Conservation (phyloP, 208 protist species). For the Porcisia hertigi region DNA sequence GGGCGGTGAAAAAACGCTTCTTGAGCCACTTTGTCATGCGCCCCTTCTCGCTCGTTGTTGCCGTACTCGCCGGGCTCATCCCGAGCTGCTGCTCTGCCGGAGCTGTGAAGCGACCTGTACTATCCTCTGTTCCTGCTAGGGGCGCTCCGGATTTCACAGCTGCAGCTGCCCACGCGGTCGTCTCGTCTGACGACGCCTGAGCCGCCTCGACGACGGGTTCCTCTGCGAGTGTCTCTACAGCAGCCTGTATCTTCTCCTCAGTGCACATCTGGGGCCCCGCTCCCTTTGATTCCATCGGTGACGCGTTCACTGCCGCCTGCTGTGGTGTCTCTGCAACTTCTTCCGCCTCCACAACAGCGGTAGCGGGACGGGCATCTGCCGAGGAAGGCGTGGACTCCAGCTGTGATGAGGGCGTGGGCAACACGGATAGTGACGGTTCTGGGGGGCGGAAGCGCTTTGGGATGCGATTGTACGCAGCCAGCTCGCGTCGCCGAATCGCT, state of each 20-base stretch:
- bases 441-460: constrained; percentile 20
- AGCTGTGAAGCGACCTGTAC: not conserved
- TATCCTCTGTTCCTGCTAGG: not conserved
- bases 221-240: constrained; percentile 3
- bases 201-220: constrained; percentile 4
- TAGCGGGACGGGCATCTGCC: not conserved
- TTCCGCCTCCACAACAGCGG: not conserved
- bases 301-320: not conserved
- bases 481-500: constrained; percentile 27
- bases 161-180: not conserved
- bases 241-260: not conserved
- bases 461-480: constrained; percentile 29
- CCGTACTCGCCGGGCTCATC: not conserved
- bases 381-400: not conserved
- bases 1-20: constrained; percentile 4
- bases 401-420: constrained; percentile 4
- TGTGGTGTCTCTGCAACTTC: not conserved
- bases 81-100: not conserved
- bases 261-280: not conserved
- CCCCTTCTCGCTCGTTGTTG: not conserved
- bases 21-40: not conserved
- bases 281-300: not conserved
- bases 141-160: not conserved
- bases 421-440: constrained; percentile 1
- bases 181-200: not conserved